phyloP scores from a whole-genome alignment of 2,329 filamentous ascomycete species.

The Xylariaceae sp. region DNA sequence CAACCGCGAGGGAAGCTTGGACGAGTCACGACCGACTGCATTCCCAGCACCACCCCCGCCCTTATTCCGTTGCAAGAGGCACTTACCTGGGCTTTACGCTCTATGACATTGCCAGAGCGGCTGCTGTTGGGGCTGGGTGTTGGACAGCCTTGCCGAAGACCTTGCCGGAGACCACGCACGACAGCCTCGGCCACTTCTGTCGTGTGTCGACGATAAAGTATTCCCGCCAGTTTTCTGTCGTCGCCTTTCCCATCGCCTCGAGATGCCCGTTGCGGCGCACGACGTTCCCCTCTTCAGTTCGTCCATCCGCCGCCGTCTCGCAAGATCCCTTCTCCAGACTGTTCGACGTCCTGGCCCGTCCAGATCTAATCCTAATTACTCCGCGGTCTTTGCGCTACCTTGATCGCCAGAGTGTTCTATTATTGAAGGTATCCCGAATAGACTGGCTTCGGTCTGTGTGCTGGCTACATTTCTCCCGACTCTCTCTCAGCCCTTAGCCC shows the following conservation, averaged over 20 bases:
- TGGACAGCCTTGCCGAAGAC: constrained; percentile 10
- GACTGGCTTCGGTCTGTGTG: too few species aligned
- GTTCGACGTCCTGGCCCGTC: background rate
- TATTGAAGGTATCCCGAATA: too few species aligned
- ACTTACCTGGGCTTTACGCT: too few species aligned
- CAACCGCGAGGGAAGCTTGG: constrained; percentile 24
- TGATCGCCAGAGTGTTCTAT: too few species aligned
- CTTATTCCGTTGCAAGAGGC: too few species aligned
- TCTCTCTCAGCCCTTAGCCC: background rate
- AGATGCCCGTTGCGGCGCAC: too few species aligned
- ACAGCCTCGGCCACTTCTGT: constrained; percentile 7
- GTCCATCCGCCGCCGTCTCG: background rate
- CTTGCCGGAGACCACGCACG: constrained; percentile 4
- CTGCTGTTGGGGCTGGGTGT: constrained; percentile 13
- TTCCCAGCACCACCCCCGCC: too few species aligned
- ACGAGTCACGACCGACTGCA: constrained; percentile 12
- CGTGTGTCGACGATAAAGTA: constrained; percentile 10
- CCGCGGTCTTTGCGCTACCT: too few species aligned
- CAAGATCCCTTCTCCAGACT: background rate
- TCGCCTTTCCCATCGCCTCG: background rate
- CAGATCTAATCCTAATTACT: background rate
- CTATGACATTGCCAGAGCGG: constrained; percentile 15
- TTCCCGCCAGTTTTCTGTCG: constrained; percentile 1
- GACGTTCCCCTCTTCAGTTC: background rate
- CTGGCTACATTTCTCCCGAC: too few species aligned